phyloP scores from a whole-genome alignment of 2,329 filamentous ascomycete species.

The Arthrobotrys musiformis region DNA sequence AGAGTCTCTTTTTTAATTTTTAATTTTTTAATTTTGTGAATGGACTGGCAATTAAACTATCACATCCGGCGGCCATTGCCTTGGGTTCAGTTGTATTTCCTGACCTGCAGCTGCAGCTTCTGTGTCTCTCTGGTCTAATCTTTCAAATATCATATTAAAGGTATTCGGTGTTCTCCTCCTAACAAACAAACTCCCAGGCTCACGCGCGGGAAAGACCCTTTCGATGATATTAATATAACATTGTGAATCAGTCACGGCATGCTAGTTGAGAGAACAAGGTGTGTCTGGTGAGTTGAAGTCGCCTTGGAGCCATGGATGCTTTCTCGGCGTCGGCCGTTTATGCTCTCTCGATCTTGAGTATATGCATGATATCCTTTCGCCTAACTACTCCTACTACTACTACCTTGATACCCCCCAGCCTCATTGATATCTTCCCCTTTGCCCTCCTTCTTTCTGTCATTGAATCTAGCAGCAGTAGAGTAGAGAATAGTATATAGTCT shows the following conservation, averaged over 20 bases:
- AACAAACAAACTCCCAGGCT: background rate
- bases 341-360: slow-evolving; percentile 1
- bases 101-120: background rate
- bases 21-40: no score
- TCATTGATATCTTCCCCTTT: slow-evolving; percentile 1
- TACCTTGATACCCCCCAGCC: no score
- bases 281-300: background rate
- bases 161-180: no score
- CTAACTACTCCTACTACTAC: no score
- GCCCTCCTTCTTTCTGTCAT: background rate
- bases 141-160: no score
- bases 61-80: background rate
- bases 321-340: slow-evolving; percentile 53
- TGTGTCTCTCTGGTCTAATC: no score
- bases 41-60: no score
- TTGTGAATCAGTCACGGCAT: no score
- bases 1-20: background rate
- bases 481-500: no score
- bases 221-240: slow-evolving; percentile 22
- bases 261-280: no score
- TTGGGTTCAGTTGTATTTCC: slow-evolving; percentile 4
- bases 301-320: slow-evolving; percentile 35
- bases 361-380: background rate
- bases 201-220: background rate
- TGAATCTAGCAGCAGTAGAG: no score